Conservation (phyloP, 2,329 filamentous ascomycete species). For the Penicillium aurantiogriseum region DNA sequence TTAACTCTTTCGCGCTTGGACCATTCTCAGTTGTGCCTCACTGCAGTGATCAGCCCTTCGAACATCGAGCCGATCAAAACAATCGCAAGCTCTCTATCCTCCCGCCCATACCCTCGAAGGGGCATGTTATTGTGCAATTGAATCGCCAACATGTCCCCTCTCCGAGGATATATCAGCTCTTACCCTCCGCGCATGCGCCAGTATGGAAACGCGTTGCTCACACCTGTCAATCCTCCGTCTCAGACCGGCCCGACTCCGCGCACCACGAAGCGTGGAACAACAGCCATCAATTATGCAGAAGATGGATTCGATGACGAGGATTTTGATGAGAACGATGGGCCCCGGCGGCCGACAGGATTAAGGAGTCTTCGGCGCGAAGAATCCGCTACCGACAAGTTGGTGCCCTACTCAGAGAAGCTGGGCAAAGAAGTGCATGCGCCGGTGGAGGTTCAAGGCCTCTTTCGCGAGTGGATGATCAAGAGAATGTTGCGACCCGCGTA, state of each 20-base stretch:
- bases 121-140: slow-evolving; percentile 38
- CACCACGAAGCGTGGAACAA: slow-evolving; percentile 96
- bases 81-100: slow-evolving; percentile 22
- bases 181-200: slow-evolving; percentile 87
- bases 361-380: slow-evolving; percentile 81
- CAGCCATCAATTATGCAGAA: slow-evolving; percentile 96
- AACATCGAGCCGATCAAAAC: slow-evolving; percentile 21
- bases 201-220: slow-evolving; percentile 88
- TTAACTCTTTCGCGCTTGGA: background rate
- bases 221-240: slow-evolving; percentile 73
- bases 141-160: slow-evolving; percentile 53
- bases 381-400: slow-evolving; percentile 59
- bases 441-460: slow-evolving; percentile 83
- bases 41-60: slow-evolving; percentile 18
- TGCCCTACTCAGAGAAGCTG: slow-evolving; percentile 66
- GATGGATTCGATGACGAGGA: slow-evolving; percentile 82
- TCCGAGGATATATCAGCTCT: slow-evolving; percentile 85
- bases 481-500: slow-evolving; percentile 49
- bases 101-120: slow-evolving; percentile 25
- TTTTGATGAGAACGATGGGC: slow-evolving; percentile 64
- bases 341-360: slow-evolving; percentile 70
- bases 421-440: slow-evolving; percentile 78
- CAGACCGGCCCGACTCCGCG: slow-evolving; percentile 66
- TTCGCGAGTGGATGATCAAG: slow-evolving; percentile 94
- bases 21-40: background rate